Evolutionary conservation across 2,329 filamentous ascomycete genomes (phyloP).

Genomic region (Saccharata proteae): DNA sequence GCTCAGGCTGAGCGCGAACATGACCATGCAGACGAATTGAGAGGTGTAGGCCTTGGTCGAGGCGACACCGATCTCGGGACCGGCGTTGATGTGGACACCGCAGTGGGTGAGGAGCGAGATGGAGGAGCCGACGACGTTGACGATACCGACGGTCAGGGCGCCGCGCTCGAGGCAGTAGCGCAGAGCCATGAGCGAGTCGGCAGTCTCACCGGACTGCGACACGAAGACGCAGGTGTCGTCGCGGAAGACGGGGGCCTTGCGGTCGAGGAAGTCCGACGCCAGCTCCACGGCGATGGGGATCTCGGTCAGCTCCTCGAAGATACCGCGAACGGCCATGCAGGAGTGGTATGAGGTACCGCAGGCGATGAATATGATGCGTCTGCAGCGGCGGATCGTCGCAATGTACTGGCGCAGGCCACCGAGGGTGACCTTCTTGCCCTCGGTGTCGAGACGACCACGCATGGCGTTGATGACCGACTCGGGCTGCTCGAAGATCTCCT

Average conservation of each 20-base stretch:
- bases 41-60: slow-evolving; percentile 99
- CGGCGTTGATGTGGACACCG: slow-evolving; percentile 98
- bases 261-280: slow-evolving; percentile 94
- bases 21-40: slow-evolving; percentile 99
- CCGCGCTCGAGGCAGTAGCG: slow-evolving; percentile 97
- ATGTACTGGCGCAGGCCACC: slow-evolving; percentile 96
- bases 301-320: slow-evolving; percentile 95
- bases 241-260: slow-evolving; percentile 94
- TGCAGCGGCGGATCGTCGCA: slow-evolving; percentile 87
- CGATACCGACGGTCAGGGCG: slow-evolving; percentile 91
- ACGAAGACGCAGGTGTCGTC: slow-evolving; percentile 99
- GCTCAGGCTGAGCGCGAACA: slow-evolving; percentile 93
- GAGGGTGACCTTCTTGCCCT: slow-evolving; percentile 89
- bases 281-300: slow-evolving; percentile 96
- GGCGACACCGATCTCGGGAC: slow-evolving; percentile 95
- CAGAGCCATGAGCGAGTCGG: slow-evolving; percentile 92
- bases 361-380: slow-evolving; percentile 96
- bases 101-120: slow-evolving; percentile 99
- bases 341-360: slow-evolving; percentile 98
- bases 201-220: slow-evolving; percentile 96
- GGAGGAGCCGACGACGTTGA: slow-evolving; percentile 96
- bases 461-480: slow-evolving; percentile 99
- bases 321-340: slow-evolving; percentile 96
- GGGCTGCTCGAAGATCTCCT: slow-evolving; percentile 99
- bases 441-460: slow-evolving; percentile 91